phyloP scores from a whole-genome alignment of 805 yeast genomes.

The Nakazawaea ambrosiae region DNA sequence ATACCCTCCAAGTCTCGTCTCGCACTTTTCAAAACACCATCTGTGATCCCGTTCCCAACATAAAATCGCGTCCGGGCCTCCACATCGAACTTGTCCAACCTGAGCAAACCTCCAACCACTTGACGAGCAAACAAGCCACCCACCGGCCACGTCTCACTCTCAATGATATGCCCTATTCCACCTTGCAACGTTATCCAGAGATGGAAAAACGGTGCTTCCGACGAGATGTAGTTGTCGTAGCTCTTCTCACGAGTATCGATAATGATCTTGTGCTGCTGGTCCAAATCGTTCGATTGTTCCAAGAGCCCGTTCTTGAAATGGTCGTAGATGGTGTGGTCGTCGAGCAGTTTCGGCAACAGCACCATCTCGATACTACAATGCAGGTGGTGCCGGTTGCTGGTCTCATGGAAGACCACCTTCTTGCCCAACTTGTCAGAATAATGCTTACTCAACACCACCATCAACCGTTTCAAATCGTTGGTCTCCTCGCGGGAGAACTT shows the following conservation, averaged over 20 bases:
- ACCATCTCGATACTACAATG: slow-evolving; percentile 38
- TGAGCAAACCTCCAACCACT: slow-evolving; percentile 38
- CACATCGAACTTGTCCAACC: slow-evolving; percentile 27
- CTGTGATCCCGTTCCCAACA: background rate
- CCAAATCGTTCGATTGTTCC: slow-evolving; percentile 30
- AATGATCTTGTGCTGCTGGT: slow-evolving; percentile 26
- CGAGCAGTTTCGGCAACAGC: slow-evolving; percentile 30
- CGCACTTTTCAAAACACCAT: background rate
- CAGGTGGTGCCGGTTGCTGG: slow-evolving; percentile 22
- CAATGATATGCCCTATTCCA: slow-evolving; percentile 45
- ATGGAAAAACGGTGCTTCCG: slow-evolving; percentile 44
- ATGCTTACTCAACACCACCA: slow-evolving; percentile 33
- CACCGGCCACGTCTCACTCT: slow-evolving; percentile 36
- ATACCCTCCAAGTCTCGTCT: too few species aligned
- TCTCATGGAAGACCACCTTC: slow-evolving; percentile 40
- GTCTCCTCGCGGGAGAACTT: slow-evolving; percentile 35
- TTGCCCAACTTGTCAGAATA: slow-evolving; percentile 26
- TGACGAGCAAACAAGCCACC: slow-evolving; percentile 39
- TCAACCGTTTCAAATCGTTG: slow-evolving; percentile 34
- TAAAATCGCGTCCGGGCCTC: slow-evolving; percentile 24
- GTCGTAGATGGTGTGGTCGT: slow-evolving; percentile 25
- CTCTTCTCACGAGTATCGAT: slow-evolving; percentile 28
- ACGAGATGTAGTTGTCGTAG: slow-evolving; percentile 28
- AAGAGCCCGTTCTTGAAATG: slow-evolving; percentile 35
- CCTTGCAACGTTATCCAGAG: slow-evolving; percentile 40